Percentiles rank a stretch among this genome's conserved stretches.
Conservation (phyloP, 371 early-diverging fungal species). For the Rhizomucor miehei region DNA sequence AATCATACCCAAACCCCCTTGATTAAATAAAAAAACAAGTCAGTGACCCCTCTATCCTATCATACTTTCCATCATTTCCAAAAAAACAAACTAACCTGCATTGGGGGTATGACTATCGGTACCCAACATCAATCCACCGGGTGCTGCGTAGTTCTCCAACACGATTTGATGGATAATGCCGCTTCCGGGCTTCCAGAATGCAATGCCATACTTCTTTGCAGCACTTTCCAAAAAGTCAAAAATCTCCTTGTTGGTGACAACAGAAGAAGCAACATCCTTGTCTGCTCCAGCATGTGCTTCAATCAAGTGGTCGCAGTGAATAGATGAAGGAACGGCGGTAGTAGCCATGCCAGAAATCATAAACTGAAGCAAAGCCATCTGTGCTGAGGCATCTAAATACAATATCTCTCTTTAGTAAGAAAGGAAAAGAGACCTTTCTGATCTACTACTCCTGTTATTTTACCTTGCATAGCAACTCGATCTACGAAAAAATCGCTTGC, state of each 20-base stretch:
- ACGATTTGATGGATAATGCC: conserved; percentile 93
- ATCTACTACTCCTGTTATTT: background rate
- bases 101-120: conserved; percentile 83
- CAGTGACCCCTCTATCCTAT: too few relatives aligned
- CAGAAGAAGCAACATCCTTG: conserved; percentile 66
- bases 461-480: conserved; percentile 80
- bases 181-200: conserved; percentile 89
- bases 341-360: conserved; percentile 86
- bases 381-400: conserved; percentile 68
- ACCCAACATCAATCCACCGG: conserved; percentile 89
- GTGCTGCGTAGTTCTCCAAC: conserved; percentile 91
- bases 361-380: conserved; percentile 93
- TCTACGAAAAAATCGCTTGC: conserved; percentile 35
- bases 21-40: conserved; percentile 9
- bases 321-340: conserved; percentile 85
- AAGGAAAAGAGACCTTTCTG: background rate
- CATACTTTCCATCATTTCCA: too few relatives aligned
- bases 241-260: conserved; percentile 78
- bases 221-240: conserved; percentile 82
- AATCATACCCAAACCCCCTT: conserved; percentile 89
- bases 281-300: conserved; percentile 77
- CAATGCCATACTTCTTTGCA: conserved; percentile 81
- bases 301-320: conserved; percentile 94
- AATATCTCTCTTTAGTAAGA: background rate
- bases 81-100: conserved; percentile 51